Evolutionary conservation across 441 rosid species (phyloP).

Genomic region (Francoa sonchifolia): DNA sequence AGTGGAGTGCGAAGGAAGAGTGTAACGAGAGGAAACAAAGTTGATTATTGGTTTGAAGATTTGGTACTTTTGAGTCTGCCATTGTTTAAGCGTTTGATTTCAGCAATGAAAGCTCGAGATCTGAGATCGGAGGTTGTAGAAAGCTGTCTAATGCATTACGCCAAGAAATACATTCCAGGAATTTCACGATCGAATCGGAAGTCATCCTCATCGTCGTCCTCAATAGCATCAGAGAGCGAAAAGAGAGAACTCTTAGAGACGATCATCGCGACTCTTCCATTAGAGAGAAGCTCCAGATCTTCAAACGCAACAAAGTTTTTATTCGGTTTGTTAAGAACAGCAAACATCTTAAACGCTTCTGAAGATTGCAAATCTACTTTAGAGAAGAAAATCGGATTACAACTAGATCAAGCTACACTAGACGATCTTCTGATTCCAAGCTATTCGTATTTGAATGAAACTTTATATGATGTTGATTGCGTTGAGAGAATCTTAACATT

Average conservation of each 20-base stretch:
- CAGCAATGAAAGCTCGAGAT: conserved; percentile 34
- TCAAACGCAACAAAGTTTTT: conserved; percentile 22
- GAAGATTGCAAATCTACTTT: conserved; percentile 32
- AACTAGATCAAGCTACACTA: conserved; percentile 48
- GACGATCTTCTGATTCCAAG: conserved; percentile 66
- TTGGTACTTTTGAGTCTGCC: conserved; percentile 32
- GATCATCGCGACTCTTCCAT: conserved; percentile 37
- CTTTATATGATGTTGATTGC: conserved; percentile 57
- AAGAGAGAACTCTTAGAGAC: conserved; percentile 55
- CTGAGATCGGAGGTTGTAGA: conserved; percentile 35
- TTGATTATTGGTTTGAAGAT: conserved; percentile 45
- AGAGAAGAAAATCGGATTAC: conserved; percentile 52
- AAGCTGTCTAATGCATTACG: conserved; percentile 50
- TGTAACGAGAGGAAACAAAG: conserved; percentile 5
- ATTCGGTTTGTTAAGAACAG: conserved; percentile 44
- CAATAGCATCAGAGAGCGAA: conserved; percentile 33
- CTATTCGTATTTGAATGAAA: conserved; percentile 60
- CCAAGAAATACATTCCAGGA: conserved; percentile 50
- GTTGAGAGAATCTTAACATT: conserved; percentile 45
- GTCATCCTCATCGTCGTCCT: conserved; percentile 28
- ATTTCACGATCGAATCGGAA: conserved; percentile 38
- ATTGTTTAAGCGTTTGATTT: conserved; percentile 33
- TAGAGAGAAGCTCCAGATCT: conserved; percentile 37
- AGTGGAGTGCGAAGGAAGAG: conserved; percentile 17
- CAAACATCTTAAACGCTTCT: conserved; percentile 48